Evolutionary conservation across 2,329 filamentous ascomycete species (phyloP), one percentile per base, ranked within the genome.

Genomic region (Fusarium lyarnte): DNA sequence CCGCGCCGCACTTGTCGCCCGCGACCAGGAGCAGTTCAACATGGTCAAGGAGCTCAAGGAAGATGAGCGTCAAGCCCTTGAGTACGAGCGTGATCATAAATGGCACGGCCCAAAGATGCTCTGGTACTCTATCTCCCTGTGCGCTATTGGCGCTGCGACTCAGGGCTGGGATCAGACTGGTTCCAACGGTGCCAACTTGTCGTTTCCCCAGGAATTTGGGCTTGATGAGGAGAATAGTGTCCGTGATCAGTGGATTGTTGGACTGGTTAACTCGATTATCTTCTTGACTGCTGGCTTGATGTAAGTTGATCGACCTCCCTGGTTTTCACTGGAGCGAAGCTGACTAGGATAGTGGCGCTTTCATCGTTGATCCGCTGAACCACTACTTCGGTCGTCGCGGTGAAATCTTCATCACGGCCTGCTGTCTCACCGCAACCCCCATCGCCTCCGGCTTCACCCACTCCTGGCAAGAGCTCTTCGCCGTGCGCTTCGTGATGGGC

Each of bases 81-180:
- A 70, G 13, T 78, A 83, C 78, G 74, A 89, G 84, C 72, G 88
- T 83, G 68, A 90, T 84, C 87, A 91, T 79, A 89, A 88, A 64
- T 91, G 88, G 85, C 83, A 84, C 68, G 86, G 87, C 5, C 85
- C 88, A 0, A 81, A 76, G 70, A 82, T 80, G 78, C 76, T 82
- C 14, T 80, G 80, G 74, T 80, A 80, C 59, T 78, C 87, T 1
- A 89, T 91, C 64, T 79, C 82, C 4, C 82, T 87, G 29, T 89
- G 87, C 70, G 87, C 88, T 25, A 81, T 89, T 53, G 87, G 86
- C 29, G 87, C 88, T 17, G 87, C 88, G 8, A 87, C 88, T 0
- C 85, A 87, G 57, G 89, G 90, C 9, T 91, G 90, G 89, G 89
- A 91, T 75, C 88, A 91, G 79, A 91, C 89, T 4, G 89, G 88